Conservation (phyloP, 2,329 filamentous ascomycete species). For the Grosmannia penicillata region DNA sequence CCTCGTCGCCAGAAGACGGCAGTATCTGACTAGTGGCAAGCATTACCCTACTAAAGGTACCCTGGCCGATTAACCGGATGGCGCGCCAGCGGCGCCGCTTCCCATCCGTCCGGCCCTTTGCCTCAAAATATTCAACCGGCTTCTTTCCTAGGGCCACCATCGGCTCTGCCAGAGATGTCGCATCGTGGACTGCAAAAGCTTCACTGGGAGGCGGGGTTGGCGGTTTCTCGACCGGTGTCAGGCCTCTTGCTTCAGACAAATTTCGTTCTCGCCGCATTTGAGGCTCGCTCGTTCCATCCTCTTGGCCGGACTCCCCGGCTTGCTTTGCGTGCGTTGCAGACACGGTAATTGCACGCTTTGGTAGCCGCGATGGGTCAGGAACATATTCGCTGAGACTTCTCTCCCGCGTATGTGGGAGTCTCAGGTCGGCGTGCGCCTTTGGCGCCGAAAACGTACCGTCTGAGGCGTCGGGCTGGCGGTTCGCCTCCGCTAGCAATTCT, state of each 20-base stretch:
- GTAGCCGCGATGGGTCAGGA: conserved; percentile 53
- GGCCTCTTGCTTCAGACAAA: conserved; percentile 62
- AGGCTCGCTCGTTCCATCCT: conserved; percentile 9
- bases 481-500: conserved; percentile 21
- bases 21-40: conserved; percentile 67
- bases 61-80: conserved; percentile 70
- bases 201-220: conserved; percentile 77
- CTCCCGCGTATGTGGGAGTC: conserved; percentile 46
- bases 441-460: background rate
- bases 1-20: conserved; percentile 24
- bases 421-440: conserved; percentile 13
- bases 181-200: conserved; percentile 34
- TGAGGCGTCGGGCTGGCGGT: conserved; percentile 12
- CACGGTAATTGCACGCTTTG: conserved; percentile 60
- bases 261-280: conserved; percentile 62
- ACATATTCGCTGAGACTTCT: conserved; percentile 82
- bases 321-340: conserved; percentile 41
- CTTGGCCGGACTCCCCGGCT: conserved; percentile 15
- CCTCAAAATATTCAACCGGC: conserved; percentile 51
- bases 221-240: conserved; percentile 47
- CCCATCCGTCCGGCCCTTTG: conserved; percentile 48
- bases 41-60: conserved; percentile 90
- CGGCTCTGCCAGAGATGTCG: conserved; percentile 26
- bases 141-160: conserved; percentile 21
- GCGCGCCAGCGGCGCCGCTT: conserved; percentile 68